Percentiles rank a stretch among this genome's conserved stretches.
These are phyloP conservation scores for Babesia gibsoni DNA, from an alignment of 169 alveolate species.

Conservation along the genomic window DNA sequence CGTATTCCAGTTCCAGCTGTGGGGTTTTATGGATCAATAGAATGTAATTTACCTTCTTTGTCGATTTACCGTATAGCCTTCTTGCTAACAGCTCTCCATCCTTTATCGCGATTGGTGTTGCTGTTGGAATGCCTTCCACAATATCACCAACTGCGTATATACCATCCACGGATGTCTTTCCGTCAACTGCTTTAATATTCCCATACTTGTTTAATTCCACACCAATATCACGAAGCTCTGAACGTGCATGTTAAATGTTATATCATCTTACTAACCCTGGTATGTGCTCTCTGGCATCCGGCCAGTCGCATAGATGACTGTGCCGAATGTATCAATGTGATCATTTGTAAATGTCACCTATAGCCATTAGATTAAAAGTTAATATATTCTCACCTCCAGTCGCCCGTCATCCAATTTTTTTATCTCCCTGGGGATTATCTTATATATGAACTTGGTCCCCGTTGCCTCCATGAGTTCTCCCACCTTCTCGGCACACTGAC, in stretches of 20 bases:
- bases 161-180: slow-evolving; percentile 83
- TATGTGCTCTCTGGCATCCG: slow-evolving; percentile 87
- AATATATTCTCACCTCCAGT: slow-evolving; percentile 40
- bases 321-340: slow-evolving; percentile 84
- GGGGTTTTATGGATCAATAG: background rate
- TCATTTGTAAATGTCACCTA: slow-evolving; percentile 73
- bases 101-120: slow-evolving; percentile 97
- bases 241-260: background rate
- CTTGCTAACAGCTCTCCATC: slow-evolving; percentile 95
- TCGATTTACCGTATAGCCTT: slow-evolving; percentile 86
- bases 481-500: slow-evolving; percentile 88
- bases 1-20: slow-evolving; percentile 82
- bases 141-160: slow-evolving; percentile 95
- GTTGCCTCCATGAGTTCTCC: slow-evolving; percentile 84
- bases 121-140: slow-evolving; percentile 89
- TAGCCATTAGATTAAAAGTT: background rate
- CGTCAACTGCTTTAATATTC: slow-evolving; percentile 84
- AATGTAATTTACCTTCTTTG: slow-evolving; percentile 60
- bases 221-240: slow-evolving; percentile 48
- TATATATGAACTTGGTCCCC: slow-evolving; percentile 87
- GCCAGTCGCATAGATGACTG: slow-evolving; percentile 97
- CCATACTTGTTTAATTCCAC: slow-evolving; percentile 72
- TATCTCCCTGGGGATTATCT: slow-evolving; percentile 84
- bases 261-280: slow-evolving; percentile 58
- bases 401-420: slow-evolving; percentile 76